Evolutionary conservation across 2,329 filamentous ascomycete genomes (phyloP), one percentile per base, ranked within the genome.

Genomic region (Aspergillus sp.): DNA sequence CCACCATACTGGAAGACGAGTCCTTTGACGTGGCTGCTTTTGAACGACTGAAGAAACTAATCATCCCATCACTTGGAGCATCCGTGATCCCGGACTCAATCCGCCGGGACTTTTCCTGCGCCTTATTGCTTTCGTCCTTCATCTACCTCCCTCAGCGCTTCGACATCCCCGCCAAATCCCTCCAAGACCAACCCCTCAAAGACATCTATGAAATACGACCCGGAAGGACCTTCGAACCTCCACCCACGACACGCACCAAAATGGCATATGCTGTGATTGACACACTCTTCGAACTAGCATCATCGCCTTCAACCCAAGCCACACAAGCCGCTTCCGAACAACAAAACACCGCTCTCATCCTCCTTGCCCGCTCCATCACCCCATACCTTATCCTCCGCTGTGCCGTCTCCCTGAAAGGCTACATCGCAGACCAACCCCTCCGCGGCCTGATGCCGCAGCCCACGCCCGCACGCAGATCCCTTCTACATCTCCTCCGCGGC

Each of bases 371-470:
- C 70, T 89, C 89, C 3, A 86, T 89, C 0, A 89, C 91, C 0
- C 92, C 92, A 0, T 94, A 91, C 69, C 82, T 98, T 2, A 89
- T 98, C 48, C 80, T 96, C 2, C 88, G 95, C 2, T 87, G 90
- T 11, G 92, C 90, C 0, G 81, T 96, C 15, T 88, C 91, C 0
- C 78, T 98, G n/a, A 88, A 91, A 58, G 83, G 88, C 0, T 98
- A 96, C 72, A 88, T 96, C 49, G 90, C 92, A 3, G 95, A 99
- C 74, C 94, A 97, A 71, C 93, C 94, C 0, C 81, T 99, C 19
- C 84, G 95, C 13, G 93, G 95, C 0, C 85, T 88, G 53, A 95
- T 96, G 87, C 95, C 95, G 4, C 91, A 95, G 73, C 94, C 94
- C 0, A 81, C 91, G 5, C 88, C 87, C 8, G 91, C 96, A 70